Conservation (phyloP, 1,284 basidiomycete species). For the Volvariella volvacea region DNA sequence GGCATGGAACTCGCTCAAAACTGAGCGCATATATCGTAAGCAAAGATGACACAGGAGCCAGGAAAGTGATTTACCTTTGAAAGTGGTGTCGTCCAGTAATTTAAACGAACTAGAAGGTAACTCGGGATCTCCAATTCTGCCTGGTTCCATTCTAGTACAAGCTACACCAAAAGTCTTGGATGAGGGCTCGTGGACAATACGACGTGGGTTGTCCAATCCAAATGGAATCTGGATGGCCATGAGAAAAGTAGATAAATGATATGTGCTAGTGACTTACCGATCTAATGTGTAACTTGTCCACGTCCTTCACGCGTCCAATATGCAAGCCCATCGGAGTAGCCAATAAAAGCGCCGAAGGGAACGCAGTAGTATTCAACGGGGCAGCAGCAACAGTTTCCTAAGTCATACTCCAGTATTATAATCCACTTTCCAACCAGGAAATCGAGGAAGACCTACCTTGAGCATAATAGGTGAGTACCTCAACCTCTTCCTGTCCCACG, state of each 20-base stretch:
- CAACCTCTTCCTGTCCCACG: conserved; percentile 60
- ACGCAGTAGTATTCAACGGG: conserved; percentile 38
- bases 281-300: conserved; percentile 79
- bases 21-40: conserved; percentile 23
- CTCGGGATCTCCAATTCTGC: conserved; percentile 47
- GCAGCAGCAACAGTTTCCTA: conserved; percentile 60
- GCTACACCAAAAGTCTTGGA: conserved; percentile 61
- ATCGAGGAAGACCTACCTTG: conserved; percentile 50
- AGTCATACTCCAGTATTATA: conserved; percentile 1
- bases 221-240: conserved; percentile 47
- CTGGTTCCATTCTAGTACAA: conserved; percentile 44
- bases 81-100: conserved; percentile 59
- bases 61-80: conserved; percentile 45
- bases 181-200: conserved; percentile 51
- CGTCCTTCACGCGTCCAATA: conserved; percentile 60
- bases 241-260: background rate
- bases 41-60: conserved; percentile 3
- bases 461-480: conserved; percentile 67
- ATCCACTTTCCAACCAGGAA: background rate
- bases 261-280: conserved; percentile 39
- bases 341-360: conserved; percentile 51
- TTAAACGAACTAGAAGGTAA: conserved; percentile 52
- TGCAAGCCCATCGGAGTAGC: conserved; percentile 49
- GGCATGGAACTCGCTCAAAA: conserved; percentile 45
- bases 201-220: conserved; percentile 60